These are phyloP conservation scores for Chaetomiaceae sp. DNA, from an alignment of 2,329 filamentous ascomycete genomes.

Conservation along the genomic window DNA sequence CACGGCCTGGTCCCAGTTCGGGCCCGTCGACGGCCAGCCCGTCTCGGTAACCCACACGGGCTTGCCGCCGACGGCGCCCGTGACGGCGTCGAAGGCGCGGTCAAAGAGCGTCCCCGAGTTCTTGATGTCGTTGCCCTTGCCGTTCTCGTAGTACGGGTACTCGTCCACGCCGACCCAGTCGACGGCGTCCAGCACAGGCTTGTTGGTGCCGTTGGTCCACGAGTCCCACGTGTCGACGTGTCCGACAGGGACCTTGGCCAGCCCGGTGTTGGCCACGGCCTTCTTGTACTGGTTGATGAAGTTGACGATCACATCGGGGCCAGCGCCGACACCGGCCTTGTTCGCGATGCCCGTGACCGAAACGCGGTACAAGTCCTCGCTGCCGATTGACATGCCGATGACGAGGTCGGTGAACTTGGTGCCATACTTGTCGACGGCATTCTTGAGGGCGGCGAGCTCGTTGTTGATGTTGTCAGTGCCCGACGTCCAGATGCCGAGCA, in stretches of 20 bases:
- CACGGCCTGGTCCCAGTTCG: constrained; percentile 47
- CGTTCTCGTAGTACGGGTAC: constrained; percentile 60
- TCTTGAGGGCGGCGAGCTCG: constrained; percentile 55
- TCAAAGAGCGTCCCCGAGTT: constrained; percentile 51
- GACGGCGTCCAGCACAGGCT: constrained; percentile 52
- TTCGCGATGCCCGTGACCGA: constrained; percentile 56
- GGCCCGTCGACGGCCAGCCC: constrained; percentile 56
- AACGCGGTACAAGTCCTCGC: constrained; percentile 61
- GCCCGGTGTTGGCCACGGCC: constrained; percentile 43
- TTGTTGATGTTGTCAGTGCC: constrained; percentile 48
- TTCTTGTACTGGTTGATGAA: constrained; percentile 62
- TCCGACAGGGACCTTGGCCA: constrained; percentile 48
- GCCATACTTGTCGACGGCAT: constrained; percentile 50
- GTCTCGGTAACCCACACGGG: constrained; percentile 59
- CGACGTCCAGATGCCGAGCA: constrained; percentile 60
- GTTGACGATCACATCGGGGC: constrained; percentile 52
- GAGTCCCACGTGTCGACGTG: constrained; percentile 65
- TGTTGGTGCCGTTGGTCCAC: constrained; percentile 55
- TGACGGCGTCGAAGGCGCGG: constrained; percentile 38
- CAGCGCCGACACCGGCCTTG: constrained; percentile 54
- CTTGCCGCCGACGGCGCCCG: constrained; percentile 44
- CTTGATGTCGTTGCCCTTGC: constrained; percentile 49
- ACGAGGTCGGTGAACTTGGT: constrained; percentile 48
- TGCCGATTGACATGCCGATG: constrained; percentile 59
- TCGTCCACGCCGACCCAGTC: constrained; percentile 62